Base-by-base conservation (phyloP, 495 filamentous ascomycete species). In the Halenospora varia region DNA sequence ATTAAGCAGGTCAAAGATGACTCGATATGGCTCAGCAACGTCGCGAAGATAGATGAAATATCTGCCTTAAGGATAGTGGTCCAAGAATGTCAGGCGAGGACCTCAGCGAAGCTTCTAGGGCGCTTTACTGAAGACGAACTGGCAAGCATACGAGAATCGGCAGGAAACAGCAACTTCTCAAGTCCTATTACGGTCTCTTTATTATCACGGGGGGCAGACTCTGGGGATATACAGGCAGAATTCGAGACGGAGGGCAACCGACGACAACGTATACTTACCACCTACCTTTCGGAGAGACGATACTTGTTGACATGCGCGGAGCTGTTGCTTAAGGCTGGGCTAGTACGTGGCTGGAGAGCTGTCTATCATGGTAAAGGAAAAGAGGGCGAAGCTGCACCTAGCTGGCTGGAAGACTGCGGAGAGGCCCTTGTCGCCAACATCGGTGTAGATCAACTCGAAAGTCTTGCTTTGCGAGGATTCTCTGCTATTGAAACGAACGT, bases 1-100 rank as follows among this genome's bases (percentile, higher is more conserved):
- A 78, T 97, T 48, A 82, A 87, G 22, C 79, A 90, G 70, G 85
- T 97, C 65, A 96, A 95, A 71, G 80, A 82, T 22, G 94, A 96
- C 70, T 82, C 90, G 35, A 70, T 88, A 40, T 96, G 92, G 90
- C 75, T 98, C 50, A 92, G 88, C 67, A 78, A 88, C 55, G 80
- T 82, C 57, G 82, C 85, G 11, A 78, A 79, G 13, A 84, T 97
- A 57, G 87, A 94, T 70, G 88, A 96, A 71, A 75, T 95, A 18
- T 80, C 84, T 6, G 92, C 94, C 45, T 78, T 98, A 52, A 81
- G 95, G 47, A 80, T 96, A 41, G 83, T 83, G 8, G 73, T 95
- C 22, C 68, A 93, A 19, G 94, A 98, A 79, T 90, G 87, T 81
- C 92, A 96, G 68, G 79, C 76, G 29, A 80, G 91, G 29, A 75